A percentile compares a stretch with the other conserved stretches of the same genome.
phyloP scores from a whole-genome alignment of 495 filamentous ascomycete species.

The Neurospora intermedia region DNA sequence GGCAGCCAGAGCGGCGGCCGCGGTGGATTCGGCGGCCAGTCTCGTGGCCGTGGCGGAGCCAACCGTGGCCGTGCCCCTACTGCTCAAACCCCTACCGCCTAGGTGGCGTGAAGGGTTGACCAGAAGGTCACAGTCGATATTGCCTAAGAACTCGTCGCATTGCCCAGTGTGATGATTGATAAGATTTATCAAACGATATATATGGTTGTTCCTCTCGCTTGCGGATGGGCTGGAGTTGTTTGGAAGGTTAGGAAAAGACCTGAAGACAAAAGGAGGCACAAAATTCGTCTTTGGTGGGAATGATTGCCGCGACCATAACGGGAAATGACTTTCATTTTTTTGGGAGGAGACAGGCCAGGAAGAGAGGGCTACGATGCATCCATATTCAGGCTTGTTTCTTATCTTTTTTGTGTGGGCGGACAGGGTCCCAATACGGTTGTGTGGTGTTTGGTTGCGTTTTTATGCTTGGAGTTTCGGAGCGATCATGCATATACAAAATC shows the following conservation, averaged over 20 bases:
- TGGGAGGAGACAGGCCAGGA: not conserved
- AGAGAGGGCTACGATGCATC: not conserved
- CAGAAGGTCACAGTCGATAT: not conserved
- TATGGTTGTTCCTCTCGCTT: slow-evolving; percentile 3
- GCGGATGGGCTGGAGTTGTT: slow-evolving; percentile 6
- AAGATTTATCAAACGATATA: slow-evolving; percentile 2
- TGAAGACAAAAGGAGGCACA: not conserved
- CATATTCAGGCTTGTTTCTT: not conserved
- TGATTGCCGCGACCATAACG: not conserved
- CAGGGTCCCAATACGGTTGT: not conserved
- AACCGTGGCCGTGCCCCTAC: slow-evolving; percentile 35
- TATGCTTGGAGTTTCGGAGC: not conserved
- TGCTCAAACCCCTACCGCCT: slow-evolving; percentile 20
- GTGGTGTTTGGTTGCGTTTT: not conserved
- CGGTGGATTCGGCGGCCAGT: slow-evolving; percentile 53
- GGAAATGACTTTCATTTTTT: not conserved
- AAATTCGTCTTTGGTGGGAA: not conserved
- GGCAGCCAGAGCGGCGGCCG: slow-evolving; percentile 54
- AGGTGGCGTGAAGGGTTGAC: slow-evolving; percentile 7
- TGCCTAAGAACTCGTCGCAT: not conserved
- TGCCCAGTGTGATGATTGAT: not conserved
- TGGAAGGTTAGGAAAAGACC: not conserved
- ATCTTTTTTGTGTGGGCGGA: not conserved
- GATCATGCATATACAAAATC: not conserved
- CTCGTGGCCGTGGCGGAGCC: slow-evolving; percentile 45